A percentile compares a stretch with the other conserved stretches of the same genome.
These are phyloP conservation scores for Fusarium pseudograminearum DNA, from an alignment of 2,329 filamentous ascomycete genomes.

Conservation along the genomic window DNA sequence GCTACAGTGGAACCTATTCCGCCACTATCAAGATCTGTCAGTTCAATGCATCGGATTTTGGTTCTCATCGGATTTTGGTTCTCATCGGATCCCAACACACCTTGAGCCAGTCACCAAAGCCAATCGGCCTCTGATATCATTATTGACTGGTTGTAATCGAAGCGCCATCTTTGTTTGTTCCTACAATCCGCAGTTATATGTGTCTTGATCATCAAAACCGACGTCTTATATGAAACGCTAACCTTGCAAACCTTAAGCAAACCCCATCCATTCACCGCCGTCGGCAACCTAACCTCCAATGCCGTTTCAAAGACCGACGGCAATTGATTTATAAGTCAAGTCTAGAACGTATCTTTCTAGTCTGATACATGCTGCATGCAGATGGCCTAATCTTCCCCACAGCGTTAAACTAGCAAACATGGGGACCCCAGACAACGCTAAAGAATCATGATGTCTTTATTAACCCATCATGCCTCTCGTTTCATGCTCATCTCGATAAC, in stretches of 20 bases:
- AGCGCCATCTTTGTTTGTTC: conserved; percentile 4
- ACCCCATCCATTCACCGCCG: conserved; percentile 1
- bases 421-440: conserved; percentile 26
- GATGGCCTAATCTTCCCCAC: conserved; percentile 12
- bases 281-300: conserved; percentile 2
- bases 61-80: no score
- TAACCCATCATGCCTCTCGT: conserved; percentile 11
- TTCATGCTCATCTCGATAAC: neutral
- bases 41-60: neutral
- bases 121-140: conserved; percentile 32
- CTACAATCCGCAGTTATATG: neutral
- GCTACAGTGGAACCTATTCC: conserved; percentile 53
- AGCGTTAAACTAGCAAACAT: conserved; percentile 11
- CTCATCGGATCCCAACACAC: neutral
- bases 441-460: conserved; percentile 22
- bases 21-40: conserved; percentile 44
- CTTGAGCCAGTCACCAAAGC: conserved; percentile 40
- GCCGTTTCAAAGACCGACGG: conserved; percentile 23
- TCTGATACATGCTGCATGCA: conserved; percentile 11
- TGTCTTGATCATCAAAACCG: neutral
- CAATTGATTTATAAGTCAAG: conserved; percentile 8
- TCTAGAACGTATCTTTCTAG: neutral
- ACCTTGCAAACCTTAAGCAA: conserved; percentile 3
- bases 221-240: conserved; percentile 13
- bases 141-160: conserved; percentile 28